Conservation (phyloP, 179 eudicot species). For the Heliamphora pulchella region DNA sequence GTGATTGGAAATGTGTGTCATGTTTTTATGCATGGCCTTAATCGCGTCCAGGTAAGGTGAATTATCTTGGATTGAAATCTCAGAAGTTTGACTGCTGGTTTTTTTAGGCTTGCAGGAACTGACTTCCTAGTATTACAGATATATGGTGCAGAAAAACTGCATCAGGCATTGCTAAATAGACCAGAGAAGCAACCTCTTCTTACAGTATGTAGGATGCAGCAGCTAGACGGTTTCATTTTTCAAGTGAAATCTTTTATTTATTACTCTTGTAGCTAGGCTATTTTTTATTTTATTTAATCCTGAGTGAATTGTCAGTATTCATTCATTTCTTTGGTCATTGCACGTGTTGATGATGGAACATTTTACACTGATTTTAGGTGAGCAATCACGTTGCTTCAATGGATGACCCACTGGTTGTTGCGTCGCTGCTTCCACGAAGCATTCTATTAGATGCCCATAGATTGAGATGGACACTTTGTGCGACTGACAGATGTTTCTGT, state of each 20-base stretch:
- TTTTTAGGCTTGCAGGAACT: neutral
- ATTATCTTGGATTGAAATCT: neutral
- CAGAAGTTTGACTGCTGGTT: neutral
- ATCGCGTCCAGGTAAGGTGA: constrained; percentile 59
- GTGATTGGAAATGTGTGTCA: constrained; percentile 85
- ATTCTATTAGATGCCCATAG: constrained; percentile 63
- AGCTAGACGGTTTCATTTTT: neutral
- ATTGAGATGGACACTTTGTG: constrained; percentile 95
- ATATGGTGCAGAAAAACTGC: constrained; percentile 82
- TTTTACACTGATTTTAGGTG: constrained; percentile 40
- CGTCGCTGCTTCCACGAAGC: constrained; percentile 70
- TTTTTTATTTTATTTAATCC: neutral
- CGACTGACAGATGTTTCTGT: constrained; percentile 77
- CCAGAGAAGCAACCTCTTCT: constrained; percentile 62
- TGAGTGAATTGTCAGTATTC: neutral
- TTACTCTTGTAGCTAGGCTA: neutral
- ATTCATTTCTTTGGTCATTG: neutral
- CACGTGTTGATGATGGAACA: neutral
- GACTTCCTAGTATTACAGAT: constrained; percentile 42
- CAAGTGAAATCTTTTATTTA: neutral
- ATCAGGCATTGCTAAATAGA: constrained; percentile 48
- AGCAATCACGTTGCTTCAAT: constrained; percentile 95
- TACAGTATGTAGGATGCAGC: constrained; percentile 41
- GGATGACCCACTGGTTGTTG: constrained; percentile 85
- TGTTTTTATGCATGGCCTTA: constrained; percentile 93